Base-by-base conservation (phyloP, 2,329 filamentous ascomycete species). In the Aspergillus aculeatus region DNA sequence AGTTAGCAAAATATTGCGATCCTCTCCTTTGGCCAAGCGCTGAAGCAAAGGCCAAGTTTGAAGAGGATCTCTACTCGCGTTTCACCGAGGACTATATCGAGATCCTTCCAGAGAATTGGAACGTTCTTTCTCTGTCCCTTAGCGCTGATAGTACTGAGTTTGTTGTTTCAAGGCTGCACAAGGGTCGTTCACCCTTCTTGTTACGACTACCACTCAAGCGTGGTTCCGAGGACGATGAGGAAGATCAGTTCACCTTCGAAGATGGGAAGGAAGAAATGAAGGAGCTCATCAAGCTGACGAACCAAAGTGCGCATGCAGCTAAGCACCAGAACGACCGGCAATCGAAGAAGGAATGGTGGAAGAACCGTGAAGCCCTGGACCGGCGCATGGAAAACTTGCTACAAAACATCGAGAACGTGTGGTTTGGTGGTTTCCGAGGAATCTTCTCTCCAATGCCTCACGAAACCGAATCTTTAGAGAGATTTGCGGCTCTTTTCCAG, bases 351-450 rank as follows among this genome's bases (percentile, higher is more conserved):
- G 87, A 88, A 50, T 99, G 95, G 95, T 99, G 95, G 93, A 85
- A 84, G 4, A 89, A 93, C 71, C 86, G 96, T 14, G 89, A 95
- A 74, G 84, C 84, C 2, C 81, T 99, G 16, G 95, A 99, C 71
- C 78, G 79, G 32, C 87, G 91, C 10, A 82, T 99, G 24, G 87
- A 86, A 62, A 88, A 90, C 54, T 83, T 99, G 10, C 81, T 99
- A 1, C 82, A 87, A 56, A 96, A 92, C 61, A 89, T 99, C 44
- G 94, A 99, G 75, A 89, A 90, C 62, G 88, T 95, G 23, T 99
- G 95, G 95, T 85, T 99, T 5, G 93, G 94, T 52, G 95, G 95
- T 0, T 99, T 99, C 82, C 89, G 88, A 59, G 93, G 94, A 16
- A 89, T 99, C n/a, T 94, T 99, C 71, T 93, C 92, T 1, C 89